Conservation (phyloP, 371 early-diverging fungal species). For the Conidiobolus incongruus region DNA sequence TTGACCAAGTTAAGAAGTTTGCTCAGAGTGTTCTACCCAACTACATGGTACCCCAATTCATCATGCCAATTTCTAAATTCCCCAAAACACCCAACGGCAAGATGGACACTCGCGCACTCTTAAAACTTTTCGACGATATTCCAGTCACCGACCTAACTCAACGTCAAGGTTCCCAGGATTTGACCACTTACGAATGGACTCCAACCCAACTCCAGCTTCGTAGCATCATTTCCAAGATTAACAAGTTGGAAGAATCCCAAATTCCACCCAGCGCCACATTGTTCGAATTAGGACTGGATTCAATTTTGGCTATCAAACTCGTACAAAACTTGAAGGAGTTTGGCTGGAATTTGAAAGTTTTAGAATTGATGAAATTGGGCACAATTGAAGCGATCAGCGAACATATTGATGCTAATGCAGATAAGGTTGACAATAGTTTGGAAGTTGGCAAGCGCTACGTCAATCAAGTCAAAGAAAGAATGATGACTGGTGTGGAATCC, state of each 20-base stretch:
- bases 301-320: not conserved
- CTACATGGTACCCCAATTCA: not conserved
- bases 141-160: not conserved
- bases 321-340: not conserved
- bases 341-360: not conserved
- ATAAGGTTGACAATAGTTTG: not conserved
- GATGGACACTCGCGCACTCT: not conserved
- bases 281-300: not conserved
- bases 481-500: not conserved
- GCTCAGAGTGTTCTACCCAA: not conserved
- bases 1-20: not conserved
- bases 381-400: not conserved
- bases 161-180: not conserved
- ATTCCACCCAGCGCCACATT: not conserved
- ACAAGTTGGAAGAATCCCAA: not conserved
- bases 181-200: not conserved
- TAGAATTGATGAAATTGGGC: not conserved
- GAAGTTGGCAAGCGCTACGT: not conserved
- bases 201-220: not conserved
- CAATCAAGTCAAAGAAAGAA: not conserved
- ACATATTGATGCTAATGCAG: not conserved
- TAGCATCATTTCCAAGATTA: not conserved
- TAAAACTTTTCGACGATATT: not conserved
- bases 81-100: not conserved
- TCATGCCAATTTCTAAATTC: not conserved